These are phyloP conservation scores for Lactarius deliciosus DNA, from an alignment of 768 basidiomycete species.

Conservation along the genomic window DNA sequence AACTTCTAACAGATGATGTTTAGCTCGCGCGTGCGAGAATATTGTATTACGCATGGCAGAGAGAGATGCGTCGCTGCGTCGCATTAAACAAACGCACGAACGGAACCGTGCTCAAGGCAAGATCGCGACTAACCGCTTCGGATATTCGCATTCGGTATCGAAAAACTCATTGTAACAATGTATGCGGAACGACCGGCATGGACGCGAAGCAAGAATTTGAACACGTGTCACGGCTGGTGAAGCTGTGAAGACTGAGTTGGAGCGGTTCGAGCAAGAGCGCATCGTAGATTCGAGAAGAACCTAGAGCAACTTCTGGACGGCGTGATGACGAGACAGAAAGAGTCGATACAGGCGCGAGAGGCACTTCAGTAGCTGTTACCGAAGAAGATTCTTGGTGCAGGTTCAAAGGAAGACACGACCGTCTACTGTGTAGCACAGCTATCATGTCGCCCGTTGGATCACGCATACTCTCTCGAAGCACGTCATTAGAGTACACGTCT, in stretches of 20 bases:
- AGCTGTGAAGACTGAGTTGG: constrained; percentile 63
- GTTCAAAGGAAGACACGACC: constrained; percentile 7
- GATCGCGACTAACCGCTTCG: constrained; percentile 65
- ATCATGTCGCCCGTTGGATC: background rate
- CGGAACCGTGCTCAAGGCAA: constrained; percentile 76
- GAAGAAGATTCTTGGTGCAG: constrained; percentile 25
- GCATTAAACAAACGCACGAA: constrained; percentile 76
- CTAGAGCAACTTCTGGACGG: constrained; percentile 83
- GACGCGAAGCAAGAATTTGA: constrained; percentile 90
- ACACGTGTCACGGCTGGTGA: constrained; percentile 81
- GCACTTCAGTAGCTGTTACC: constrained; percentile 26
- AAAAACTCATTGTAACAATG: background rate
- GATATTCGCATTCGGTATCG: constrained; percentile 56
- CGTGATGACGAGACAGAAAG: constrained; percentile 80
- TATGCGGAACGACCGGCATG: constrained; percentile 82
- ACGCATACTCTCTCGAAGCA: too few relatives aligned
- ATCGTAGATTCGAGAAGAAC: constrained; percentile 85
- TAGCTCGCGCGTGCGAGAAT: constrained; percentile 77
- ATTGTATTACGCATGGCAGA: constrained; percentile 72
- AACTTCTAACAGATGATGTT: constrained; percentile 67
- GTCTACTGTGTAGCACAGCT: constrained; percentile 1
- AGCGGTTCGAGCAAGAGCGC: constrained; percentile 89
- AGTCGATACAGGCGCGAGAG: constrained; percentile 45
- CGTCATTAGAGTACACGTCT: too few relatives aligned
- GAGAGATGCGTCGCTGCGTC: constrained; percentile 68